These are phyloP conservation scores for Neurospora pannonica DNA, from an alignment of 495 filamentous ascomycete genomes.

Conservation along the genomic window DNA sequence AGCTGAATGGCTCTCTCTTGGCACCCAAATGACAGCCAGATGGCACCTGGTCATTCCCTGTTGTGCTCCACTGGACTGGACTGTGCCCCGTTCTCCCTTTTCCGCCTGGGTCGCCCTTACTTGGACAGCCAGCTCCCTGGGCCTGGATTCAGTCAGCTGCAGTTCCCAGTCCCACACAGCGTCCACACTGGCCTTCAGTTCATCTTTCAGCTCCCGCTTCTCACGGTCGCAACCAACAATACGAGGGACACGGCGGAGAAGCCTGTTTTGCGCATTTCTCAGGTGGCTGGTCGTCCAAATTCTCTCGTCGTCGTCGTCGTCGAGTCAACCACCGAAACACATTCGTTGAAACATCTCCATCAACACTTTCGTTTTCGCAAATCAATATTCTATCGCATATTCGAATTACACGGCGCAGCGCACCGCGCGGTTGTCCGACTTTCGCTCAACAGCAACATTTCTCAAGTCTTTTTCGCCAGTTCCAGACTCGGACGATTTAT, in stretches of 20 bases:
- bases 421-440: neutral
- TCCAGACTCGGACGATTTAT: neutral
- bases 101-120: neutral
- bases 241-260: neutral
- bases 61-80: neutral
- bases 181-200: neutral
- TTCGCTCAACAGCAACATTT: constrained; percentile 1
- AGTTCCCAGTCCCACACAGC: neutral
- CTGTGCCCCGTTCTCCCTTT: neutral
- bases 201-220: neutral
- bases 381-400: neutral
- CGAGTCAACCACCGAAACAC: neutral
- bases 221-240: neutral
- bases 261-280: neutral
- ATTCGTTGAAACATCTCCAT: constrained; percentile 2
- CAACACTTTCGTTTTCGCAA: neutral
- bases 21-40: neutral
- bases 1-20: neutral
- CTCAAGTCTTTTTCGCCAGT: neutral
- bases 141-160: neutral
- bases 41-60: neutral
- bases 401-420: neutral
- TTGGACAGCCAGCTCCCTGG: neutral
- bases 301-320: neutral
- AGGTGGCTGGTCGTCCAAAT: neutral